phyloP scores from a whole-genome alignment of 169 alveolate species.

The Eimeria necatrix region DNA sequence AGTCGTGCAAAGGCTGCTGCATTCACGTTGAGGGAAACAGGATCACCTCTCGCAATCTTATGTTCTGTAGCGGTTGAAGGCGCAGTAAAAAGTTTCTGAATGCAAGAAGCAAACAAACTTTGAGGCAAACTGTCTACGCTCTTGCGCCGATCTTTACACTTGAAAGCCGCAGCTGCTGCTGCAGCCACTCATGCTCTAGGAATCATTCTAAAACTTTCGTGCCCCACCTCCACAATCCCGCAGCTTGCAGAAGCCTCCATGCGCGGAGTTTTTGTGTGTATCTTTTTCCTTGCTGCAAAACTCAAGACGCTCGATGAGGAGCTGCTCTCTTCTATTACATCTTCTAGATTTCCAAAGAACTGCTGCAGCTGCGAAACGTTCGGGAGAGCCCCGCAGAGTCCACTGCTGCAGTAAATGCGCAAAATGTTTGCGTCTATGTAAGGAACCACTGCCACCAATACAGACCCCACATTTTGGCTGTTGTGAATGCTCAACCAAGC shows the following conservation, averaged over 20 bases:
- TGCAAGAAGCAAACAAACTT: constrained; percentile 5
- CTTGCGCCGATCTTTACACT: not conserved
- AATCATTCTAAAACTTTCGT: no score
- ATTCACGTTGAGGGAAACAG: no score
- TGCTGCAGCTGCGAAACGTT: not conserved
- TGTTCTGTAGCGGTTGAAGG: no score
- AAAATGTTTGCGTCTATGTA: constrained; percentile 33
- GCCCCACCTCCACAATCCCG: constrained; percentile 11
- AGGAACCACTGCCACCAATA: constrained; percentile 56
- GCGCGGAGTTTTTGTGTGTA: not conserved
- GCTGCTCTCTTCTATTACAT: not conserved
- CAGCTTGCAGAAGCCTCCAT: not conserved
- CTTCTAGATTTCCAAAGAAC: not conserved
- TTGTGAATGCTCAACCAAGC: constrained; percentile 49
- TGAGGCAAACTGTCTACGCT: not conserved
- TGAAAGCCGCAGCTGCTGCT: not conserved
- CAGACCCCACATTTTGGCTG: constrained; percentile 25
- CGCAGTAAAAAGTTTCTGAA: not conserved
- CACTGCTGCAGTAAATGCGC: constrained; percentile 47
- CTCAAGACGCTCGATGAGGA: not conserved
- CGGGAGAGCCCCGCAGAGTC: not conserved
- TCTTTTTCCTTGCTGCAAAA: not conserved
- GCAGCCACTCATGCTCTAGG: not conserved
- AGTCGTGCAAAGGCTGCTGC: no score
- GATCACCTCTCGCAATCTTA: no score